Evolutionary conservation across 306 rosid species (phyloP), one percentile per base, ranked within the genome.

Genomic region (Astragalus glycyphyllos): DNA sequence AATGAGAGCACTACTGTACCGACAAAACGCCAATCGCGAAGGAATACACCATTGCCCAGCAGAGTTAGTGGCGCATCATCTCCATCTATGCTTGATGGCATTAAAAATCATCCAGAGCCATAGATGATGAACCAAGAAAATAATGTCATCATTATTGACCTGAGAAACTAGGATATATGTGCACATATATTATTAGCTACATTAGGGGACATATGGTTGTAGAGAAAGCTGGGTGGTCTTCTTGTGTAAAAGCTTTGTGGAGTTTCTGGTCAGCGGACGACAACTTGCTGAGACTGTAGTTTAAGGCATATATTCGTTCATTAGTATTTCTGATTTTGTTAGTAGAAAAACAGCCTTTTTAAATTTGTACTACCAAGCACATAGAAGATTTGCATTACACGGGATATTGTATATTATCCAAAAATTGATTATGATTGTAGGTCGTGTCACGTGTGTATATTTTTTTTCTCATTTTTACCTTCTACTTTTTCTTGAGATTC

Each of bases 21-120:
- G 14, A 95, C 99, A 5, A 95, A 89, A 72, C 97, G 99, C 45
- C 99, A 95, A 16, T 95, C 97, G 9, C 85, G 93, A 50, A 81
- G 81, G 85, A 89, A 74, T 35, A 95, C 99, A 10, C 99, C 99
- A 0, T 62, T 79, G 82, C 90, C 97, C 7, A 95, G 99, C 82
- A 89, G 73, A 81, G 42, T 87, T 5, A 94, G 97, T 4, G 95
- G 79, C 58, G 83, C 75, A 68, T 89, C 96, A 29, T 81, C 96
- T 9, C 96, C 96, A 1, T 89, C 96, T 34, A 68, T 83, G 48
- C 85, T 77, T 1, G 98, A 85, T 7, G 74, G 44, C 32, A 15
- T 70, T 69, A 74, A 54, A 73, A 47, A 73, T 34, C 64, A 72
- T 15, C 81, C 66, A 23, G 79, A 82, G 75, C 74, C 85, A 42